Percentiles rank a stretch among this genome's conserved stretches.
These are phyloP conservation scores for Podaxis carcinomalis DNA, from an alignment of 768 basidiomycete genomes.

Conservation along the genomic window DNA sequence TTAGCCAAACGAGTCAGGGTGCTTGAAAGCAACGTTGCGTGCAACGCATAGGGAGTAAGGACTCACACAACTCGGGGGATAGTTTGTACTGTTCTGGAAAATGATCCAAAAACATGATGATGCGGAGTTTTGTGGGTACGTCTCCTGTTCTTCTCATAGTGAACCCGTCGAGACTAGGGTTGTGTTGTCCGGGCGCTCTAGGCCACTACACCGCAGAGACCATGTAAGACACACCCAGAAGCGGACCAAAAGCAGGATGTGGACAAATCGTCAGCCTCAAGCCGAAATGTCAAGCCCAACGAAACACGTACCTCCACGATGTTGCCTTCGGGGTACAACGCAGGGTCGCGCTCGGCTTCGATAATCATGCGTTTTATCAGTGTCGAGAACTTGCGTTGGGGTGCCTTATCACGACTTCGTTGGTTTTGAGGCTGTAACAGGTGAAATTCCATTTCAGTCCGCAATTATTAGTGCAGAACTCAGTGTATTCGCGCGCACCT, in stretches of 20 bases:
- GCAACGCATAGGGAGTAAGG: slow-evolving; percentile 10
- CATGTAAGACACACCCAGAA: not conserved
- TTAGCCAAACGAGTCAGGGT: not conserved
- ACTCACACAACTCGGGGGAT: slow-evolving; percentile 63
- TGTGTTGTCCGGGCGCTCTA: slow-evolving; percentile 47
- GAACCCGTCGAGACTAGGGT: slow-evolving; percentile 78
- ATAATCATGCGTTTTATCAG: slow-evolving; percentile 81
- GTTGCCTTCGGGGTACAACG: slow-evolving; percentile 78
- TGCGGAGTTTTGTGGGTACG: slow-evolving; percentile 65
- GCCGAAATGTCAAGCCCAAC: slow-evolving; percentile 13
- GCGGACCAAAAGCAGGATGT: not conserved
- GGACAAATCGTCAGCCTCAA: not conserved
- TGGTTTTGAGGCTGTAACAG: slow-evolving; percentile 50
- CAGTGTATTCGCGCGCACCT: slow-evolving; percentile 40
- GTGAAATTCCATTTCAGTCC: not conserved
- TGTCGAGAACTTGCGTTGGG: slow-evolving; percentile 78
- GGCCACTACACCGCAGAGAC: slow-evolving; percentile 48
- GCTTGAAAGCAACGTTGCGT: not conserved
- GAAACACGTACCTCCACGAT: slow-evolving; percentile 71
- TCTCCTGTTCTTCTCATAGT: slow-evolving; percentile 82
- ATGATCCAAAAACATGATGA: slow-evolving; percentile 86
- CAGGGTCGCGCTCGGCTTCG: slow-evolving; percentile 83
- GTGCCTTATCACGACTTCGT: slow-evolving; percentile 55
- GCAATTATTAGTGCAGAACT: not conserved
- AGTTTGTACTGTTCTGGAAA: slow-evolving; percentile 85